Conservation (phyloP, 169 alveolate genomes). For the Plasmodium gallinaceum region DNA sequence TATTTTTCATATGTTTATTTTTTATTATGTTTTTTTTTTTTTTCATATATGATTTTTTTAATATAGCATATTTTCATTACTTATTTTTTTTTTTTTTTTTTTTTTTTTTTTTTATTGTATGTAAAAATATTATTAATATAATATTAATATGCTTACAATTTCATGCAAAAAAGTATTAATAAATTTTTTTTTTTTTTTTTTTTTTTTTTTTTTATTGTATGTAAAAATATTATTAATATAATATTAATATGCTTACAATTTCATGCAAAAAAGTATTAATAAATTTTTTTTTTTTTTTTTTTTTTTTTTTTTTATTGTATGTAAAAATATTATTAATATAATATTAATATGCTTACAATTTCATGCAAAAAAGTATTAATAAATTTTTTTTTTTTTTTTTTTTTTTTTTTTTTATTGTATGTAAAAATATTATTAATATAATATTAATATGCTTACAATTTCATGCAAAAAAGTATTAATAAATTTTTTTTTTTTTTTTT, state of each 20-base stretch:
- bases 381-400: background rate
- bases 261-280: background rate
- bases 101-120: conserved; percentile 12
- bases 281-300: conserved; percentile 14
- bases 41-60: conserved; percentile 1
- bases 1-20: conserved; percentile 8
- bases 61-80: background rate
- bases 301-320: too few species aligned
- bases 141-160: too few species aligned
- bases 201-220: too few species aligned
- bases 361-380: background rate
- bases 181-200: conserved; percentile 14
- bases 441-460: too few species aligned
- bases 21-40: conserved; percentile 11
- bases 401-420: conserved; percentile 12
- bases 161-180: background rate
- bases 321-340: too few species aligned
- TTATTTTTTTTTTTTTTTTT: background rate
- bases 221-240: too few species aligned
- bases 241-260: too few species aligned
- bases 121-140: background rate
- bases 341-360: too few species aligned
- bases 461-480: background rate
- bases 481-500: conserved; percentile 14
- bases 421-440: background rate